These are phyloP conservation scores for Colletotrichum lupini DNA, from an alignment of 2,329 filamentous ascomycete genomes.

Conservation along the genomic window DNA sequence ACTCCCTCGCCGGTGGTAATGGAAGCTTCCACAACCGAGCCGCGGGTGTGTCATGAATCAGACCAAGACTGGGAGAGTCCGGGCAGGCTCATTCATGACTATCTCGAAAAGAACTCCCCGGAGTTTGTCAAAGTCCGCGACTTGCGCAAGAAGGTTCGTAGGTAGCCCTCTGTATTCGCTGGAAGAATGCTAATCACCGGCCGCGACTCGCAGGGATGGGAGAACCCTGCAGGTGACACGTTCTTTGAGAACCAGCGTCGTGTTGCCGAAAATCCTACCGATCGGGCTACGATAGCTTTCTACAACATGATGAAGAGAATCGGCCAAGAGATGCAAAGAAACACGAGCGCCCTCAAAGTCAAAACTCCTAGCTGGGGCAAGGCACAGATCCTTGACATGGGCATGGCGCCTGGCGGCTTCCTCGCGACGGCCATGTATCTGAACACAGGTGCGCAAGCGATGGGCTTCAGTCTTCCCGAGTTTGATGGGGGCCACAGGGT, in stretches of 20 bases:
- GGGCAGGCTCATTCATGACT: background rate
- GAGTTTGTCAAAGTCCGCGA: background rate
- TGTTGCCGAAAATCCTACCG: slow-evolving; percentile 46
- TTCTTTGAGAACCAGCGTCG: slow-evolving; percentile 54
- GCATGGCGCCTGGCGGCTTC: slow-evolving; percentile 67
- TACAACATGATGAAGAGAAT: slow-evolving; percentile 57
- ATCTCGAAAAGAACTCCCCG: background rate
- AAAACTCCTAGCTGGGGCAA: background rate
- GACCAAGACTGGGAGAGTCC: background rate
- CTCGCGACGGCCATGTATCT: slow-evolving; percentile 47
- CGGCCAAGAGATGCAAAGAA: slow-evolving; percentile 51
- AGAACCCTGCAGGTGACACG: slow-evolving; percentile 52
- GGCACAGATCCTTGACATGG: slow-evolving; percentile 60
- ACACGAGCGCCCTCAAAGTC: slow-evolving; percentile 46
- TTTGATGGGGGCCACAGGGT: slow-evolving; percentile 54
- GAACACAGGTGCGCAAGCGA: slow-evolving; percentile 31
- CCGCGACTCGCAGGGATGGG: slow-evolving; percentile 52
- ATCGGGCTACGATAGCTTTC: slow-evolving; percentile 43
- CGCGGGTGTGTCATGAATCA: background rate
- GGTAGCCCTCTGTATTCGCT: accelerated
- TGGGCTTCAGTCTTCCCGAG: slow-evolving; percentile 53
- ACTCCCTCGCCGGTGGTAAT: background rate
- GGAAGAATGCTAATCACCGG: background rate
- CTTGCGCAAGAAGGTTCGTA: background rate
- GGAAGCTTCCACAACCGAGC: background rate